Evolutionary conservation across 352 stramenopile species (phyloP).

Genomic region (Phytophthora idaei): DNA sequence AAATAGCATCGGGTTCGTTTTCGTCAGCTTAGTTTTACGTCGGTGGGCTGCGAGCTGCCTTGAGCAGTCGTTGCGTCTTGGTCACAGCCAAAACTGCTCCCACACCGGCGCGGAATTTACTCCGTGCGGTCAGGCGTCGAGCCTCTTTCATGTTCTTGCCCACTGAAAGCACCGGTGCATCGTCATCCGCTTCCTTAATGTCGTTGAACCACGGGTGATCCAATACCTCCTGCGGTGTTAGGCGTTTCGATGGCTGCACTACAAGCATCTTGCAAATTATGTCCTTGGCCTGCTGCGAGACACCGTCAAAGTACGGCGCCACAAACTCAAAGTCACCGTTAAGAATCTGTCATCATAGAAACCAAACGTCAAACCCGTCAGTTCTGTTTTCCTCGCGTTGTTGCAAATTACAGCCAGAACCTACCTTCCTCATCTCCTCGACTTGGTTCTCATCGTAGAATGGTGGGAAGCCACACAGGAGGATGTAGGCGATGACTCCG

Average conservation of each 20-base stretch:
- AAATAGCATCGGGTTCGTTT: too few relatives aligned
- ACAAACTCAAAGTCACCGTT: slow-evolving; percentile 92
- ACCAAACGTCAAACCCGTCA: not conserved
- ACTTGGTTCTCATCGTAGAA: slow-evolving; percentile 96
- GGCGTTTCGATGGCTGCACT: slow-evolving; percentile 84
- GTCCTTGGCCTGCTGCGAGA: slow-evolving; percentile 92
- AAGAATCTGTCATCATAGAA: slow-evolving; percentile 50
- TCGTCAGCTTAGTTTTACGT: not conserved
- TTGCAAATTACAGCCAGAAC: not conserved
- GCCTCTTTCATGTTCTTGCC: slow-evolving; percentile 81
- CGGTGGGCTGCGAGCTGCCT: slow-evolving; percentile 24
- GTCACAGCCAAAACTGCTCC: slow-evolving; percentile 78
- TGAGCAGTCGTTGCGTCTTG: slow-evolving; percentile 77
- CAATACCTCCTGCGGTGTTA: slow-evolving; percentile 74
- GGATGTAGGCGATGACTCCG: slow-evolving; percentile 90
- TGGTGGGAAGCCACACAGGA: slow-evolving; percentile 96
- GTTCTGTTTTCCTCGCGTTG: not conserved
- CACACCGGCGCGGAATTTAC: slow-evolving; percentile 74
- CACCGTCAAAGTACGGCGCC: slow-evolving; percentile 90
- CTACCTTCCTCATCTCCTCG: slow-evolving; percentile 80
- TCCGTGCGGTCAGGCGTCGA: slow-evolving; percentile 54
- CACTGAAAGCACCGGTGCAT: slow-evolving; percentile 55
- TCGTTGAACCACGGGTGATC: slow-evolving; percentile 79
- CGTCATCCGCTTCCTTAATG: slow-evolving; percentile 62
- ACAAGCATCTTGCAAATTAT: slow-evolving; percentile 94